Conservation (phyloP, 2,329 filamentous ascomycete species). For the Cyanodermella asteris region DNA sequence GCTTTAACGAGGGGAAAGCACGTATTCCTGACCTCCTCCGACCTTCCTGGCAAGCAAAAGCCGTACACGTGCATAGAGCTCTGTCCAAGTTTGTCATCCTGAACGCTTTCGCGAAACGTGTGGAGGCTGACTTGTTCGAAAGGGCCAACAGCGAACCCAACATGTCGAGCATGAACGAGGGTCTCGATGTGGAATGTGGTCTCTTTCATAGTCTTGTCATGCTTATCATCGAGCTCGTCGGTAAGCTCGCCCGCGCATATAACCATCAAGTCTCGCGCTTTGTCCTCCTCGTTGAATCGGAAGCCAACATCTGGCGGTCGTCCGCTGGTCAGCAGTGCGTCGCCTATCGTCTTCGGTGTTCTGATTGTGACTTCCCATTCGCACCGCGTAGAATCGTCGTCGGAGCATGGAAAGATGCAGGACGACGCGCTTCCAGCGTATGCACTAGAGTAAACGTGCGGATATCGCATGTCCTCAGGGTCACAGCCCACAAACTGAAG, state of each 20-base stretch:
- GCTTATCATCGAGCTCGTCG: constrained; percentile 58
- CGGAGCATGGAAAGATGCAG: constrained; percentile 81
- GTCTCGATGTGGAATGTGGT: constrained; percentile 62
- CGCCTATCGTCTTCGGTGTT: constrained; percentile 66
- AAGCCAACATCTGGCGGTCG: constrained; percentile 10
- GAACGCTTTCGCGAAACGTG: constrained; percentile 71
- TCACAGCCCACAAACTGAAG: constrained; percentile 79
- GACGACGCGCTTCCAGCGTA: constrained; percentile 58
- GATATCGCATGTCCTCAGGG: constrained; percentile 58
- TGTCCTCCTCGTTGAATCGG: constrained; percentile 50
- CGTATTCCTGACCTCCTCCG: constrained; percentile 66
- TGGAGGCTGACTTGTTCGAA: constrained; percentile 86
- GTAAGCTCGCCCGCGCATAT: constrained; percentile 77
- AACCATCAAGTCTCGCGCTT: constrained; percentile 68
- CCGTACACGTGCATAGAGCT: constrained; percentile 77
- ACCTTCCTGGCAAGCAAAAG: constrained; percentile 70
- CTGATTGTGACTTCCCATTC: constrained; percentile 78
- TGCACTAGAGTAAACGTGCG: constrained; percentile 78
- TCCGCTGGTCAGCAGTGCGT: constrained; percentile 27
- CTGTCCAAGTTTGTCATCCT: constrained; percentile 73
- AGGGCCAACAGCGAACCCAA: constrained; percentile 83
- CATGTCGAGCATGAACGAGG: constrained; percentile 62
- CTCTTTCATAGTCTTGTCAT: constrained; percentile 63
- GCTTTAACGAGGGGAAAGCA: constrained; percentile 65
- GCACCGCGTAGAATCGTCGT: constrained; percentile 60